Conservation (phyloP, 2,329 filamentous ascomycete species). For the Microdochium paspali region DNA sequence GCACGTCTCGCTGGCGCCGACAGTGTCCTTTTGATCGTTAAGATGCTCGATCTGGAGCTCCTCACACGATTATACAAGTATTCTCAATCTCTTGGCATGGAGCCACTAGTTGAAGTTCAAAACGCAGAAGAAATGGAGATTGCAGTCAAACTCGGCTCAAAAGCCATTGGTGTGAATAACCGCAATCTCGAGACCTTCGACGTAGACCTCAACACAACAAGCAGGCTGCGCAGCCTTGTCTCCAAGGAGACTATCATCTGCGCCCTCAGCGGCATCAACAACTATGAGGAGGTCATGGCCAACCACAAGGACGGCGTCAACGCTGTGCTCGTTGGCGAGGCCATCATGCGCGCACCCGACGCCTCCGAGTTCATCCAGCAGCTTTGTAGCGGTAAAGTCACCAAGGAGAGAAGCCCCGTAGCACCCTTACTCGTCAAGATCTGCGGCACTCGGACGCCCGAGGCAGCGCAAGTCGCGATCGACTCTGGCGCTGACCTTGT, state of each 20-base stretch:
- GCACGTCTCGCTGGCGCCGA: slow-evolving; percentile 88
- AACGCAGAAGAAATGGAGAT: slow-evolving; percentile 86
- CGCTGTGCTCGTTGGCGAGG: slow-evolving; percentile 88
- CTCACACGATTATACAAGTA: slow-evolving; percentile 78
- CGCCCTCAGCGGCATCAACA: slow-evolving; percentile 88
- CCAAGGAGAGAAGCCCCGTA: slow-evolving; percentile 21
- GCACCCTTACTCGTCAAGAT: slow-evolving; percentile 74
- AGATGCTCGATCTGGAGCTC: slow-evolving; percentile 78
- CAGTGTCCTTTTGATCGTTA: slow-evolving; percentile 91
- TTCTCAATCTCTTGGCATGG: slow-evolving; percentile 86
- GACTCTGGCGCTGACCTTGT: slow-evolving; percentile 85
- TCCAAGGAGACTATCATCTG: slow-evolving; percentile 81
- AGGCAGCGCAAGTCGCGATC: slow-evolving; percentile 71
- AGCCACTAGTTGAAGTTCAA: slow-evolving; percentile 94
- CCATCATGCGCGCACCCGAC: slow-evolving; percentile 85
- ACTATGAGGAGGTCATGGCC: slow-evolving; percentile 75
- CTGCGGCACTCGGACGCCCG: slow-evolving; percentile 78
- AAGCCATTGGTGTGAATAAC: slow-evolving; percentile 96
- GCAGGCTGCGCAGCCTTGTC: slow-evolving; percentile 77
- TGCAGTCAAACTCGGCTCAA: slow-evolving; percentile 76
- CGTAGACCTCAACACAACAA: slow-evolving; percentile 88
- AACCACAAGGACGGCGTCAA: slow-evolving; percentile 87
- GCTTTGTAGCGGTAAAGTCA: slow-evolving; percentile 56
- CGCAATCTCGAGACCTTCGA: slow-evolving; percentile 94
- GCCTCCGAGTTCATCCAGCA: slow-evolving; percentile 75